Evolutionary conservation across 176 grass and related monocot species (phyloP).

Genomic region (Bromus sterilis): DNA sequence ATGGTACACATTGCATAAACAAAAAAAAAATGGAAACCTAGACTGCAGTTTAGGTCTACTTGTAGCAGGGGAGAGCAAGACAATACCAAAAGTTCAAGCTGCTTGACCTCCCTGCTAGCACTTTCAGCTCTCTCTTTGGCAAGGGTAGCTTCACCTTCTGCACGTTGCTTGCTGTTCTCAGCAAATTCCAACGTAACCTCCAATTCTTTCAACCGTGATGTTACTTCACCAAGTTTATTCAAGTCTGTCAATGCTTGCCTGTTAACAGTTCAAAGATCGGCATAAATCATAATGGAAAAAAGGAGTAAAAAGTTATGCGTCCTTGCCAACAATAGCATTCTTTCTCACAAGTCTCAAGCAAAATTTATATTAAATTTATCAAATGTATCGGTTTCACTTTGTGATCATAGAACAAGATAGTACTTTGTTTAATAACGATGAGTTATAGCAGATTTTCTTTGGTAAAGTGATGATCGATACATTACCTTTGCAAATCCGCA

Average conservation of each 20-base stretch:
- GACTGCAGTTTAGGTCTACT: not conserved
- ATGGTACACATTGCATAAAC: not conserved
- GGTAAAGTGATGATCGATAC: constrained; percentile 11
- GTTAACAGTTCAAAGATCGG: constrained; percentile 36
- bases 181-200: constrained; percentile 64
- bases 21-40: not conserved
- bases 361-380: constrained; percentile 1
- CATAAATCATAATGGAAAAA: not conserved
- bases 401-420: not conserved
- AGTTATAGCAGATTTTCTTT: constrained; percentile 1
- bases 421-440: not conserved
- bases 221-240: constrained; percentile 77
- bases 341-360: not conserved
- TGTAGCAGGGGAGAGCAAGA: constrained; percentile 1
- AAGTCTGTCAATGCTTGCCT: constrained; percentile 77
- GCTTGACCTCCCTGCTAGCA: constrained; percentile 57
- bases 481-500: constrained; percentile 60
- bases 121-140: constrained; percentile 68
- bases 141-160: constrained; percentile 70
- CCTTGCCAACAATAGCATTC: not conserved
- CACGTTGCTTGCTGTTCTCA: constrained; percentile 66
- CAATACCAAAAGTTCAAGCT: constrained; percentile 75
- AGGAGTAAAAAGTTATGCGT: not conserved
- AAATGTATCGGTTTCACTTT: not conserved
- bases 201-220: constrained; percentile 67